These are phyloP conservation scores for Quercus lobata DNA, from an alignment of 331 rosid species.

Conservation along the genomic window DNA sequence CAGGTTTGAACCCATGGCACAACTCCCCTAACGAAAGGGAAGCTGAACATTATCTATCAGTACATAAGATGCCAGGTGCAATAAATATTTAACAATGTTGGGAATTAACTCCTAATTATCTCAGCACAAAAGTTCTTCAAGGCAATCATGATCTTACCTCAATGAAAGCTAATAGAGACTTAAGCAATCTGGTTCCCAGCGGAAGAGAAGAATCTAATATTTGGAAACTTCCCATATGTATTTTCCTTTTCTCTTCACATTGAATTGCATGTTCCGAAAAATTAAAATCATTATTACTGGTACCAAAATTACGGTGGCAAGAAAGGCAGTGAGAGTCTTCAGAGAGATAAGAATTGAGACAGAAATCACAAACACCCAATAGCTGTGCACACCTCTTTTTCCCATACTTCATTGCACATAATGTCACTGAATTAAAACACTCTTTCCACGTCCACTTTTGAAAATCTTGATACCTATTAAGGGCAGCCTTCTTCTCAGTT, in stretches of 20 bases:
- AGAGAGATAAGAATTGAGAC: constrained; percentile 54
- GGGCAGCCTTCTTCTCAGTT: constrained; percentile 67
- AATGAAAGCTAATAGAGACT: constrained; percentile 58
- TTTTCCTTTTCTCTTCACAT: constrained; percentile 49
- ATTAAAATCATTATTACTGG: constrained; percentile 38
- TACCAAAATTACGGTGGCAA: constrained; percentile 64
- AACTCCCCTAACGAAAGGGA: neutral
- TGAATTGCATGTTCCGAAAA: constrained; percentile 62
- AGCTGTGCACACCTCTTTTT: constrained; percentile 62
- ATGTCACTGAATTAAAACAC: constrained; percentile 58
- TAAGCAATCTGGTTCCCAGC: constrained; percentile 67
- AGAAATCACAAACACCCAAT: constrained; percentile 65
- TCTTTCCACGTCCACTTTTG: constrained; percentile 94
- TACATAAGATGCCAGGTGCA: constrained; percentile 5
- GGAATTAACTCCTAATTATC: neutral
- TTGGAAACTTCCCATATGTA: constrained; percentile 32
- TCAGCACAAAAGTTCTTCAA: neutral
- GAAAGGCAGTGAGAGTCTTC: constrained; percentile 79
- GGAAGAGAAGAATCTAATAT: constrained; percentile 64
- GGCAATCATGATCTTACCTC: constrained; percentile 61
- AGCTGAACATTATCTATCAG: neutral
- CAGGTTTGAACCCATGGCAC: neutral
- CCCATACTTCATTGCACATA: constrained; percentile 70
- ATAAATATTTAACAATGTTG: constrained; percentile 2
- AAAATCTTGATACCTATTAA: constrained; percentile 81